Evolutionary conservation across 208 protist species (phyloP), one percentile per base, ranked within the genome.

Genomic region (Porcisia hertigi): DNA sequence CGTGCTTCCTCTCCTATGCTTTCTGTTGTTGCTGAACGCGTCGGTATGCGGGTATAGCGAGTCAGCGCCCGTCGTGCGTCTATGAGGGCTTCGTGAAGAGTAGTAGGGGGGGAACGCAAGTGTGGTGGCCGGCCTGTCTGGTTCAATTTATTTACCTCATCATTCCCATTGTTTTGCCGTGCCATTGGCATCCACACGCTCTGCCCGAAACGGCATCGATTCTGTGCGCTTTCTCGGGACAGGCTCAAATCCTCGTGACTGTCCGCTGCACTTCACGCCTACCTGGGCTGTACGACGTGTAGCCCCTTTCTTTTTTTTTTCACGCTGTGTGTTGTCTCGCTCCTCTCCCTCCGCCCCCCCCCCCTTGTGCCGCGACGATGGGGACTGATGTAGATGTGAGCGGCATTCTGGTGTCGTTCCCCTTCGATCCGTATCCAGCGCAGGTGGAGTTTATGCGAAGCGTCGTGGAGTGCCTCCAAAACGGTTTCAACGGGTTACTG

Each of bases 361-460:
- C 55, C 25, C 73, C 49, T 39, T 47, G 7, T 47, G 64, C 36
- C 65, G 8, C 30, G n/a, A n/a, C 49, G 41, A 85, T 83, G 80
- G 66, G 79, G 69, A 30, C 72, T 9, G 71, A 74, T 52, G 45
- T 96, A 34, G 53, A 83, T 18, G 86, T 97, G 49, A 67, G 62
- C 36, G 91, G 83, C 45, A 57, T 93, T 25, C 71, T 84, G 45
- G 80, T 97, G 9, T 80, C 85, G 9, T 97, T 99, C 84, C 98
- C 98, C 0, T 98, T 97, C 82, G 71, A 85, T 36, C 92, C 98
- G 34, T 99, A 99, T 83, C 77, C 83, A 8, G 90, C 85, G 18
- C 98, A 99, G 88, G 73, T 96, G 25, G 87, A 92, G 69, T 99
- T 99, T 86, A 99, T 99, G 98, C 86, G 86, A 18, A 86, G 86